Conservation (phyloP, 108 stramenopile genomes). For the Cyclotella kingstonii region DNA sequence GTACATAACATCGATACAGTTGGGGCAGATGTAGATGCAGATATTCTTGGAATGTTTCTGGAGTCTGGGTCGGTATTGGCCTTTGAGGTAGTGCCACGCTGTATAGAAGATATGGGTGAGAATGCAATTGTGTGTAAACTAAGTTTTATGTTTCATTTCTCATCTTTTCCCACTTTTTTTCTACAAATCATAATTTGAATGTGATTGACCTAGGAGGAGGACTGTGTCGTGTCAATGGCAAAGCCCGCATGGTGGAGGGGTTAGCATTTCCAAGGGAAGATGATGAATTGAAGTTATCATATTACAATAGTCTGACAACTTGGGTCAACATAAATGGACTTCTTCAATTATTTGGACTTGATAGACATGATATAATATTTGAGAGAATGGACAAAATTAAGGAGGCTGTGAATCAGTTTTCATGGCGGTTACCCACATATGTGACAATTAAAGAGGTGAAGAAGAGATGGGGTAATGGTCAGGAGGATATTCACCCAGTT, state of each 20-base stretch:
- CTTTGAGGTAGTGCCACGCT: constrained; percentile 61
- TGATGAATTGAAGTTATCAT: constrained; percentile 59
- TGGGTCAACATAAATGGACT: constrained; percentile 61
- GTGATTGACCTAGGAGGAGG: constrained; percentile 42
- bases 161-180: not conserved
- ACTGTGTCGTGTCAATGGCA: constrained; percentile 51
- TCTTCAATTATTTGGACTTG: constrained; percentile 38
- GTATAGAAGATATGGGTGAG: constrained; percentile 56
- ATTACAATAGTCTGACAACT: constrained; percentile 62
- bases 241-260: constrained; percentile 53
- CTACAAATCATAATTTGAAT: no score
- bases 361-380: constrained; percentile 39
- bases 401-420: constrained; percentile 44
- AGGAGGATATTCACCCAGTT: constrained; percentile 60
- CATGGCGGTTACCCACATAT: constrained; percentile 52
- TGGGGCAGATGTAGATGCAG: constrained; percentile 58
- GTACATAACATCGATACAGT: constrained; percentile 68
- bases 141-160: not conserved
- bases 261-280: constrained; percentile 53
- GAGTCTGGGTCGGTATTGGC: constrained; percentile 32
- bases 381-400: constrained; percentile 28
- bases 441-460: constrained; percentile 63
- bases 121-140: not conserved
- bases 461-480: constrained; percentile 60
- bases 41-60: constrained; percentile 51